Evolutionary conservation across 2,329 filamentous ascomycete species (phyloP), one percentile per base, ranked within the genome.

Genomic region (Metarhizium anisopliae): DNA sequence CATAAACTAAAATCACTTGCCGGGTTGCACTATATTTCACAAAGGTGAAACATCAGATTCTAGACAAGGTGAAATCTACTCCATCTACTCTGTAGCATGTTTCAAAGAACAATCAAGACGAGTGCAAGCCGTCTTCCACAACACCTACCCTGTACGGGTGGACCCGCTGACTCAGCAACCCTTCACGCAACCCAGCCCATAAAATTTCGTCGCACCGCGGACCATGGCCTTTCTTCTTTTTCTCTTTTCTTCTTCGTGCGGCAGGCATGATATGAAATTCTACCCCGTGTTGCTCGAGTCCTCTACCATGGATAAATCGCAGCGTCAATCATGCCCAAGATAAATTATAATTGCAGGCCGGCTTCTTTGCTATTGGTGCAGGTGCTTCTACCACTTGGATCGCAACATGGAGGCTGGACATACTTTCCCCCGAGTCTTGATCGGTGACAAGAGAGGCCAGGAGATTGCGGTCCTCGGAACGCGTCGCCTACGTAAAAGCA

Each of bases 311-410:
- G 76, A 79, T 76, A 60, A 61, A 67, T 74, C 73, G 72, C 65
- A 84, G 87, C 85, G 87, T 91, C 87, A 84, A 82, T 87, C 83
- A 80, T 82, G 85, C 83, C 85, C 80, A 81, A 92, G 87, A 89
- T 69, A 59, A 74, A 87, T 75, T 74, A 80, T 79, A 88, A 93
- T 93, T 91, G 87, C 87, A 89, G 76, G 71, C 77, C 73, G 77
- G 74, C 78, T 72, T 74, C 70, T 74, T 74, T 72, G 74, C 75
- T 77, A 76, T 74, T 68, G 68, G 62, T 67, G 62, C 63, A 64
- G 58, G 64, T 64, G 62, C 58, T 63, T 55, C 55, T 61, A 14
- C 60, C 65, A 63, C 63, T 58, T 59, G 60, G 62, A 65, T 64
- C 66, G 63, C 64, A 63, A 59, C 55, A 53, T 35, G 2, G 40